Conservation (phyloP, 2,329 filamentous ascomycete species). For the Penicillium sp. region DNA sequence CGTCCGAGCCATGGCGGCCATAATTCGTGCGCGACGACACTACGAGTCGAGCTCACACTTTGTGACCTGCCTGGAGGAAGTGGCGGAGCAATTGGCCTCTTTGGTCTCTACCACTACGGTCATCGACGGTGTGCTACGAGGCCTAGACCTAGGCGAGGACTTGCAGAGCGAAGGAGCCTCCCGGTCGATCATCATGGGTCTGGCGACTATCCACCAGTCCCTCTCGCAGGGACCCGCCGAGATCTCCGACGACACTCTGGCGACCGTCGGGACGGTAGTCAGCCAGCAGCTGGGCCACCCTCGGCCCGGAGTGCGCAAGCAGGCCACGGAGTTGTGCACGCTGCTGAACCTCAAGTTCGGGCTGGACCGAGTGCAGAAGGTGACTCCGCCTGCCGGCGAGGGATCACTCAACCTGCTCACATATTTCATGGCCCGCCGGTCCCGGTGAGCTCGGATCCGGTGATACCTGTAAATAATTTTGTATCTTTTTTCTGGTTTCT, state of each 20-base stretch:
- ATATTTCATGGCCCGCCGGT: conserved; percentile 35
- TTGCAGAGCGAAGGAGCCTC: conserved; percentile 30
- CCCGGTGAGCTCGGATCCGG: conserved; percentile 10
- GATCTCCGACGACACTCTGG: conserved; percentile 22
- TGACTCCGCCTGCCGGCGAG: conserved; percentile 31
- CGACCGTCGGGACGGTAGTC: conserved; percentile 33
- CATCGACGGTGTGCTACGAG: conserved; percentile 35
- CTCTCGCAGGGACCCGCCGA: conserved; percentile 16
- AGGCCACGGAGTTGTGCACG: conserved; percentile 37
- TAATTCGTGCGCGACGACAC: conserved; percentile 38
- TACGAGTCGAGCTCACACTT: conserved; percentile 42
- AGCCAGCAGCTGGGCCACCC: conserved; percentile 32
- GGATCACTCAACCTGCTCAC: conserved; percentile 36
- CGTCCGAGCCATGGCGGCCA: conserved; percentile 34
- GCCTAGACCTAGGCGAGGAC: conserved; percentile 31
- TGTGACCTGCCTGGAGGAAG: conserved; percentile 41
- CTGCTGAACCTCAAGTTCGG: conserved; percentile 30
- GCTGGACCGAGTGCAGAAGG: conserved; percentile 26
- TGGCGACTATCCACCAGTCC: conserved; percentile 21
- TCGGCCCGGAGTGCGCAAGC: conserved; percentile 39
- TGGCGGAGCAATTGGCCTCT: conserved; percentile 35
- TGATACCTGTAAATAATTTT: conserved; percentile 7
- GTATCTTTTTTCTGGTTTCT: background rate
- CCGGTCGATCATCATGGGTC: conserved; percentile 36
- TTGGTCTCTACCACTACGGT: conserved; percentile 18